Base-by-base conservation (phyloP, 257 asterid species). In the Leptodermis oblonga region DNA sequence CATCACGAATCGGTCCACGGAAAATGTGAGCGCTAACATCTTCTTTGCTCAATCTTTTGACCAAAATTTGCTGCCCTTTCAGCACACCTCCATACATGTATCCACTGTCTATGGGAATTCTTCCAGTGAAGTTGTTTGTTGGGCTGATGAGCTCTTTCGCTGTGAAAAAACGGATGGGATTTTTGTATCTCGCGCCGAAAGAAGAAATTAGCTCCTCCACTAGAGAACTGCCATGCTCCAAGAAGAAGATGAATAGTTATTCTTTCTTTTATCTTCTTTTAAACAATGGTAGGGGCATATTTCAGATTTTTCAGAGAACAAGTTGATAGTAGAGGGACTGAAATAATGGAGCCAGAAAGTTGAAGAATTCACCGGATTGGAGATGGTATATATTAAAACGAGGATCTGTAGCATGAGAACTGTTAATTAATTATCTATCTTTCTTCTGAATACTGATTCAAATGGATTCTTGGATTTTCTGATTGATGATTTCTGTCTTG, bases 91-190 rank as follows among this genome's bases (percentile, higher is more conserved):
- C 60, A 33, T 49, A 63, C 34, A 68, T 62, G 37, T 3, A 7
- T 8, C 52, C 48, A 9, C 12, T 11, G 15, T 10, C 33, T 28
- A 39, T 22, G 17, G 7, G 0, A 10, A 15, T 51, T 12, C 41
- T 17, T 25, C 60, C 36, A 1, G 25, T n/a, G 36, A 67, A 49
- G 28, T 76, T 45, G 26, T 59, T 60, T 11, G 66, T 76, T 46
- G 73, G 76, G 8, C 12, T 66, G 23, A 43, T 36, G 10, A 76
- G 51, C 53, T 76, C 69, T 76, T 36, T 28, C 10, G 76, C 49
- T 10, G 69, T 23, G 25, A 66, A 65, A 46, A 23, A 15, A 28
- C 59, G 61, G 28, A 76, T 52, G 18, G 70, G 76, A 56, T 55
- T 76, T 25, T 45, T 36, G 4, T 67, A 45, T 23, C 49, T 37